A percentile compares a stretch with the other conserved stretches of the same genome.
Conservation (phyloP, 1,284 basidiomycete genomes). For the Afroboletus lepidellus region DNA sequence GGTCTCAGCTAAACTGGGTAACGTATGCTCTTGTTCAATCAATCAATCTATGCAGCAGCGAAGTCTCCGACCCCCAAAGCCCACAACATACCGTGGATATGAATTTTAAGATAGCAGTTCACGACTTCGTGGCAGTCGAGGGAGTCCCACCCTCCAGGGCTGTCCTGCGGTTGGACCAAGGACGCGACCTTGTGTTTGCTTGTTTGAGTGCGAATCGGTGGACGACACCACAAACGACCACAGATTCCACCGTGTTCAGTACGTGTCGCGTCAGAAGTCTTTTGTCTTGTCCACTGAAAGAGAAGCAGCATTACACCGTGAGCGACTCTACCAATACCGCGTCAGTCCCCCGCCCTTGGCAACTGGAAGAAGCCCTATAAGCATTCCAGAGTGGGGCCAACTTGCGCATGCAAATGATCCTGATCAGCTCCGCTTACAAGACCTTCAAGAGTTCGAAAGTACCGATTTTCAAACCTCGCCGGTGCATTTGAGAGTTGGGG, state of each 20-base stretch:
- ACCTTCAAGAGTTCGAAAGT: conserved; percentile 44
- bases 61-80: conserved; percentile 1
- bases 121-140: conserved; percentile 21
- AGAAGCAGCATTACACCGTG: conserved; percentile 14
- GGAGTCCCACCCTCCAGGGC: not conserved
- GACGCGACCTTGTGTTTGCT: conserved; percentile 18
- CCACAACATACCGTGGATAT: not conserved
- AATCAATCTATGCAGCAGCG: not conserved
- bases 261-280: conserved; percentile 8
- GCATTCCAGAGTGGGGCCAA: conserved; percentile 40
- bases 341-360: conserved; percentile 17
- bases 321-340: conserved; percentile 26
- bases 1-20: conserved; percentile 1
- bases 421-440: conserved; percentile 34
- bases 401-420: conserved; percentile 30
- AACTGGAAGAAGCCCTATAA: not conserved
- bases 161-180: conserved; percentile 15
- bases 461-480: conserved; percentile 19
- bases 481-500: not conserved
- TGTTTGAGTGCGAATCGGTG: conserved; percentile 15
- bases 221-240: conserved; percentile 16
- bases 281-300: conserved; percentile 9
- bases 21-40: not conserved
- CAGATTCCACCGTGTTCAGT: conserved; percentile 24
- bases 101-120: conserved; percentile 18